These are phyloP conservation scores for Scutellaria baicalensis DNA, from an alignment of 257 asterid species.

Conservation along the genomic window DNA sequence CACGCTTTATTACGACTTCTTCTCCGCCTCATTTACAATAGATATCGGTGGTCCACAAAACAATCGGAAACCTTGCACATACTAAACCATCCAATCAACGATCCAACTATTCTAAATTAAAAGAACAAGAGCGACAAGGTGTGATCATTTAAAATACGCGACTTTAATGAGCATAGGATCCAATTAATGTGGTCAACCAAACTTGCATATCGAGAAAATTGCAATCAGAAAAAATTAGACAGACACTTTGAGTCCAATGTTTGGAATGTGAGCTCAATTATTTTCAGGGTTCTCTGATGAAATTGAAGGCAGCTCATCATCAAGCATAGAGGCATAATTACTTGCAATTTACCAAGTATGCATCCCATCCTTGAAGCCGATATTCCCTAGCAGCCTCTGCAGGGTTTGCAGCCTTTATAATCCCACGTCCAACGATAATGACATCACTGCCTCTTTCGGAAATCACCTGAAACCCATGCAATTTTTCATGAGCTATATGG, in stretches of 20 bases:
- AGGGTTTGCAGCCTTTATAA: constrained; percentile 74
- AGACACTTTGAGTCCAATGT: not conserved
- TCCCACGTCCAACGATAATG: constrained; percentile 97
- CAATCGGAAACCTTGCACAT: no score
- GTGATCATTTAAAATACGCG: not conserved
- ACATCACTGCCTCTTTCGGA: constrained; percentile 83
- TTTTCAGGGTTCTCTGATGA: not conserved
- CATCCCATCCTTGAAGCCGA: constrained; percentile 92
- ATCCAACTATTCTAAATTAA: no score
- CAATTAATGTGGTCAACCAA: not conserved
- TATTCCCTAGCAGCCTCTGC: constrained; percentile 82
- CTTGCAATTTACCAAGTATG: constrained; percentile 60
- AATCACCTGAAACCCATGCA: constrained; percentile 57
- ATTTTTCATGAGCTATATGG: not conserved
- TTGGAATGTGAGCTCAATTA: not conserved
- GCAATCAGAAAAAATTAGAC: not conserved
- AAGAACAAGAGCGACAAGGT: not conserved
- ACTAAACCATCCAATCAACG: no score
- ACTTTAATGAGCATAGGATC: not conserved
- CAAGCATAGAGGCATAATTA: constrained; percentile 10
- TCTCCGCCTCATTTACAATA: no score
- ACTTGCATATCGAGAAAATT: constrained; percentile 1
- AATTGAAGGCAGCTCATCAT: not conserved
- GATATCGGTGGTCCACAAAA: no score
- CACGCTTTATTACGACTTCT: no score